These are phyloP conservation scores for Syzygium oleosum DNA, from an alignment of 345 rosid genomes.

Conservation along the genomic window DNA sequence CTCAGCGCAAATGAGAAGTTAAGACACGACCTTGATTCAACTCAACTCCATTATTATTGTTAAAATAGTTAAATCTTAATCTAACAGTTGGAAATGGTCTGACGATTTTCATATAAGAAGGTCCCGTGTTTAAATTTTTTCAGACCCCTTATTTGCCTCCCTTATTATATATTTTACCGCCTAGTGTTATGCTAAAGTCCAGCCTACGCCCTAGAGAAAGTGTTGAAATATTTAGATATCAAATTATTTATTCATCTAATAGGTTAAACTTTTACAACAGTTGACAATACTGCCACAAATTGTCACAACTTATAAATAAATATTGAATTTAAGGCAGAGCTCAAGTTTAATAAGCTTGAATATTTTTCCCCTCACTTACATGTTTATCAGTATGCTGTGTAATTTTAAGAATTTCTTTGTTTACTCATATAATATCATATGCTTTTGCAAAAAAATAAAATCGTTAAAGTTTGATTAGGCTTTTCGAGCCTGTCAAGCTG, in stretches of 20 bases:
- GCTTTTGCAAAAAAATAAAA: neutral
- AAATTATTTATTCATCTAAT: neutral
- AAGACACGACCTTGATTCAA: neutral
- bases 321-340: neutral
- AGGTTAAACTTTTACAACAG: neutral
- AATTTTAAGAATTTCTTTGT: too few relatives aligned
- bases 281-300: neutral
- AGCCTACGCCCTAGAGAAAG: neutral
- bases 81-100: neutral
- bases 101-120: accelerated
- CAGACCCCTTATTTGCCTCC: neutral
- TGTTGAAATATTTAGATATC: neutral
- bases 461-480: neutral
- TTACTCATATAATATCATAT: neutral
- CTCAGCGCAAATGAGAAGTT: neutral
- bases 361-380: neutral
- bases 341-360: neutral
- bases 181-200: neutral
- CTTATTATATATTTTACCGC: neutral
- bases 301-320: neutral
- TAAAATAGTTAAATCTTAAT: neutral
- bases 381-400: neutral
- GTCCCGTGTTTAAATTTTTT: accelerated
- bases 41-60: neutral
- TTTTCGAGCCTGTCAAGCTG: neutral